Evolutionary conservation across 129 eudicot genomes (phyloP), one percentile per base, ranked within the genome.

Genomic region (Centrapalus pauciflorus): DNA sequence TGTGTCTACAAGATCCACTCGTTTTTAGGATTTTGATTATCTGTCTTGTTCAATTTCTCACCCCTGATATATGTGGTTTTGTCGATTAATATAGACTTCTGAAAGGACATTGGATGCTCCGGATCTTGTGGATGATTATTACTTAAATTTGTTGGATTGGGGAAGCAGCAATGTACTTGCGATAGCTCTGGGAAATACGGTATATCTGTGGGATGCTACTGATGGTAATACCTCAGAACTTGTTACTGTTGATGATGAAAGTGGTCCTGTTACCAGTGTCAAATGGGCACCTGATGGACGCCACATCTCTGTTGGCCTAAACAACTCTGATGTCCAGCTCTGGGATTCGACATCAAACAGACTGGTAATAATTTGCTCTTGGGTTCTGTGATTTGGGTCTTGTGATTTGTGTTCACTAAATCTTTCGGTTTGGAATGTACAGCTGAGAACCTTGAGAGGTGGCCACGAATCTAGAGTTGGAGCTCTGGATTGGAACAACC

Each of bases 211-310:
- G 97, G 82, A 90, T 73, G 97, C 97, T 38, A 34, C 91, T 7
- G 74, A 76, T 37, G 87, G 91, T 12, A 55, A 76, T 21, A 82
- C 85, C 9, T 71, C 91, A 12, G 95, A 86, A 30, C 91, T 86
- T 11, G 85, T 90, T 46, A 81, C 89, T 0, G 67, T 90, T 7
- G 89, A 84, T 38, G 89, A 84, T 4, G 91, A 84, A 30, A 67
- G 12, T 27, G 97, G 95, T 6, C 90, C 95, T 0, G 85, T 90
- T 19, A 86, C 97, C n/a, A n/a, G n/a, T n/a, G n/a, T n/a, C n/a
- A n/a, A n/a, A n/a, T 87, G 91, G 95, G 90, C 88, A 66, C 95
- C 95, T 6, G 97, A 85, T 70, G 94, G 95, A n/a, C 70, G 76
- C 19, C 83, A 86, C 49, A 83, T 89, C 26, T 84, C 96, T 1